A percentile compares a stretch with the other conserved stretches of the same genome.
Evolutionary conservation across 345 rosid genomes (phyloP).

Genomic region (Aegle marmelos): DNA sequence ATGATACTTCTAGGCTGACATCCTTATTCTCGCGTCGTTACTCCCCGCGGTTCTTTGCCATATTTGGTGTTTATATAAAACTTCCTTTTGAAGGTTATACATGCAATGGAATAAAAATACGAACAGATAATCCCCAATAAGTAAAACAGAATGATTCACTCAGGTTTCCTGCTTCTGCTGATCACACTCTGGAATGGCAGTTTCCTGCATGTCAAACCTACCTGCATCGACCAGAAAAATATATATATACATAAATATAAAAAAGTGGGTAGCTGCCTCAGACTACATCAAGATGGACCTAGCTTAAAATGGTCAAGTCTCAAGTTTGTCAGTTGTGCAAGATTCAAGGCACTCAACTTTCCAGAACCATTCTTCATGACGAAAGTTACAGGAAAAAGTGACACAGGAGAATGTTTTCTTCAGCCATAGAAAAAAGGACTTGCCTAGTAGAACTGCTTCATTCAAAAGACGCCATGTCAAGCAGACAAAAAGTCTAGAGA

Average conservation of each 20-base stretch:
- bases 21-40: conserved; percentile 25
- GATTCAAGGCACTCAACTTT: neutral
- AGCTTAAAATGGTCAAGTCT: neutral
- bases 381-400: neutral
- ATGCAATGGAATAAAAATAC: conserved; percentile 3
- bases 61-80: conserved; percentile 11
- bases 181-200: conserved; percentile 41
- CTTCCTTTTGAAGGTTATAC: conserved; percentile 8
- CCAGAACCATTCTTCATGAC: neutral
- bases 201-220: conserved; percentile 68
- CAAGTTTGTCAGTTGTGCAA: neutral
- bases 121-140: neutral
- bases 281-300: neutral
- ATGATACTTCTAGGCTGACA: conserved; percentile 13
- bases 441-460: neutral
- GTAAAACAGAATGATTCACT: conserved; percentile 5
- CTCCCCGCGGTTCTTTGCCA: conserved; percentile 8
- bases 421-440: neutral
- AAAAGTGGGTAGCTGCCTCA: neutral
- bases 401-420: neutral
- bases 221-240: conserved; percentile 40
- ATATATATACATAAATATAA: neutral
- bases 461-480: neutral
- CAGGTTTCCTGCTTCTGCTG: conserved; percentile 44
- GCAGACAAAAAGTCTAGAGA: neutral